Base-by-base conservation (phyloP, 2,329 filamentous ascomycete species). In the Bimuria novae-zelandiae region DNA sequence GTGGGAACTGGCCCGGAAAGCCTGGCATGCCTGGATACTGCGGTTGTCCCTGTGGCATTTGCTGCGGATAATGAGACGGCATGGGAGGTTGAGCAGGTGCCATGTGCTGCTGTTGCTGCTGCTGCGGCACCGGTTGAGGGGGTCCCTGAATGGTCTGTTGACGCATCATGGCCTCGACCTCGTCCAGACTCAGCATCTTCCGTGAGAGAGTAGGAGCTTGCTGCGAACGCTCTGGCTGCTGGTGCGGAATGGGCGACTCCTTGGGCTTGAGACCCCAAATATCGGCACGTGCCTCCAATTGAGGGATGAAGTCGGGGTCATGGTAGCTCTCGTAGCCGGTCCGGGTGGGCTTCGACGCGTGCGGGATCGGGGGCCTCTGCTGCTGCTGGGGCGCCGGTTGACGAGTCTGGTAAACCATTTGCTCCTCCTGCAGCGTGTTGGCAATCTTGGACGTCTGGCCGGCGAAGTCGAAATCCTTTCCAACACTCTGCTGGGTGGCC, bases 391-490 rank as follows among this genome's bases (percentile, higher is more conserved):
- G 73, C 16, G 80, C 75, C 12, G 89, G 87, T 60, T 88, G 83
- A 60, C 93, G 87, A 48, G 92, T 87, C 64, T 84, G 85, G 75
- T 88, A 97, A 52, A 92, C 87, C 67, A 92, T 80, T 70, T 96
- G 90, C 76, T 97, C 94, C 75, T 97, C 92, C 60, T 91, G 89
- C 63, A 99, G 89, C 30, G 89, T 92, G 76, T 87, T 83, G 17
- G 92, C 83, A 35, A 96, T 89, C 75, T 92, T 86, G 52, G 92
- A 92, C 6, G 94, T 99, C 68, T 90, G 87, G 35, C 92, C 92
- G 61, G 95, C 96, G 76, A 97, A 99, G 74, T 99, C 94, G 67
- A 97, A 97, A 75, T 99, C 93, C 72, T 90, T 95, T 69, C 92
- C 92, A 54, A 94, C 84, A 10, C 79, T 66, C 62, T 81, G 74